These are phyloP conservation scores for Lepiota brunneoincarnata DNA, from an alignment of 768 basidiomycete genomes.

Conservation along the genomic window DNA sequence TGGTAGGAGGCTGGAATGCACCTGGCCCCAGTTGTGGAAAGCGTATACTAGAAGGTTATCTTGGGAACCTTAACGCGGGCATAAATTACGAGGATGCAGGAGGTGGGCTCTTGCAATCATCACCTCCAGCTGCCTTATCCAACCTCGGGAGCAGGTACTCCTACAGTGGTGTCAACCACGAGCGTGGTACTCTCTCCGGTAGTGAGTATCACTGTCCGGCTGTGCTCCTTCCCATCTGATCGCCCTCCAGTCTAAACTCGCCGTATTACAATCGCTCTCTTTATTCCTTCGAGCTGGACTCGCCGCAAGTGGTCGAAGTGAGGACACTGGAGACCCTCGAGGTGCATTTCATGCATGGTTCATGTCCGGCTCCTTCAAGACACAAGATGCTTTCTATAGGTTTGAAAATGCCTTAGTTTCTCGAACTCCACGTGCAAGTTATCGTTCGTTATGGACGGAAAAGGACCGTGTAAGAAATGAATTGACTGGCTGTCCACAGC, in stretches of 20 bases:
- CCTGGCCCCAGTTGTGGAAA: slow-evolving; percentile 49
- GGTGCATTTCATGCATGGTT: slow-evolving; percentile 55
- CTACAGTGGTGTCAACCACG: slow-evolving; percentile 55
- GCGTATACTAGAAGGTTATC: slow-evolving; percentile 74
- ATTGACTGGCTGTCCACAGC: slow-evolving; percentile 30
- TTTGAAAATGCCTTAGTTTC: slow-evolving; percentile 50
- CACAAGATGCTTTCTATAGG: slow-evolving; percentile 44
- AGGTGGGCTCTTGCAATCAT: slow-evolving; percentile 32
- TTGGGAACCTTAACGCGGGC: slow-evolving; percentile 73
- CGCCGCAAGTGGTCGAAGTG: not conserved
- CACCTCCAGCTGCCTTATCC: not conserved
- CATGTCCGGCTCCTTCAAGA: slow-evolving; percentile 57
- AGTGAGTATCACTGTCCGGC: slow-evolving; percentile 35
- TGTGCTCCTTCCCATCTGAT: slow-evolving; percentile 8
- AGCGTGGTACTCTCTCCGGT: slow-evolving; percentile 63
- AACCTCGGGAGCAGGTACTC: slow-evolving; percentile 27
- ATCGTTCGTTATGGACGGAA: not conserved
- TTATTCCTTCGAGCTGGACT: slow-evolving; percentile 46
- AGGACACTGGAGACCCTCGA: not conserved
- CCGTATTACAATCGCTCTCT: slow-evolving; percentile 70
- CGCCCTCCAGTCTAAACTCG: slow-evolving; percentile 63
- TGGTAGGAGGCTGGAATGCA: slow-evolving; percentile 68
- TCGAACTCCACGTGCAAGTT: slow-evolving; percentile 5
- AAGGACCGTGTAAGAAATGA: slow-evolving; percentile 36
- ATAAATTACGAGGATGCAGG: slow-evolving; percentile 57